phyloP scores from a whole-genome alignment of 2,329 filamentous ascomycete genomes.

The Scedosporium dehoogii region DNA sequence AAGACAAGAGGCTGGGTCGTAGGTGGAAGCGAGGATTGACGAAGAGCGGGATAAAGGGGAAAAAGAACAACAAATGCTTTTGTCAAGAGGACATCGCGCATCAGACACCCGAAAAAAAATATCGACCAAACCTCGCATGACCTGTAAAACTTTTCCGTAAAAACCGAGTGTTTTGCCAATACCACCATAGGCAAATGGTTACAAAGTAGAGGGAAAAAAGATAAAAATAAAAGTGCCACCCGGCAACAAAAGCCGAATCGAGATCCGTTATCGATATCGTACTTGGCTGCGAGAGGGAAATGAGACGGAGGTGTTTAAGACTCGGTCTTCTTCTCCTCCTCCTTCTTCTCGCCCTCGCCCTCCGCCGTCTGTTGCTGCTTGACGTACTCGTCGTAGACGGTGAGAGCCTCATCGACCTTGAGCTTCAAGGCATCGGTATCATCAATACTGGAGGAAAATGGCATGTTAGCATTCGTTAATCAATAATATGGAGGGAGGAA shows the following conservation, averaged over 20 bases:
- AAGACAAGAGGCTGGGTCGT: neutral
- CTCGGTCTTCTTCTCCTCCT: conserved; percentile 33
- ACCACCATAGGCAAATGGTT: neutral
- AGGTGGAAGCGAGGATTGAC: neutral
- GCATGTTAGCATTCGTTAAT: conserved; percentile 8
- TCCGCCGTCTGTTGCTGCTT: conserved; percentile 56
- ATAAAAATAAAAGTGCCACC: neutral
- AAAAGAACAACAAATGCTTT: conserved; percentile 7
- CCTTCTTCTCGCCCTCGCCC: conserved; percentile 37
- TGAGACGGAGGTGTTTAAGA: conserved; percentile 18
- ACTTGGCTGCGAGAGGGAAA: neutral
- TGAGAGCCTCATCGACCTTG: conserved; percentile 96
- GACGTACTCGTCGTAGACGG: conserved; percentile 97
- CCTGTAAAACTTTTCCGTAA: conserved; percentile 8
- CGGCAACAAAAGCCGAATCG: conserved; percentile 6
- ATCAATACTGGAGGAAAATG: conserved; percentile 53
- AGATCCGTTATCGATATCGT: neutral
- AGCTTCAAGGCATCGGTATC: conserved; percentile 80
- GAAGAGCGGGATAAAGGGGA: conserved; percentile 2
- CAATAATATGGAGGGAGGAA: conserved; percentile 11
- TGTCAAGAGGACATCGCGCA: conserved; percentile 5
- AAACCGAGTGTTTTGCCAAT: conserved; percentile 2
- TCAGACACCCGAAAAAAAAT: conserved; percentile 4
- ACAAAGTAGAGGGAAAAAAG: conserved; percentile 1
- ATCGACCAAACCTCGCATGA: conserved; percentile 6